Evolutionary conservation across 2,329 filamentous ascomycete genomes (phyloP).

Genomic region (Apiospora aurea): DNA sequence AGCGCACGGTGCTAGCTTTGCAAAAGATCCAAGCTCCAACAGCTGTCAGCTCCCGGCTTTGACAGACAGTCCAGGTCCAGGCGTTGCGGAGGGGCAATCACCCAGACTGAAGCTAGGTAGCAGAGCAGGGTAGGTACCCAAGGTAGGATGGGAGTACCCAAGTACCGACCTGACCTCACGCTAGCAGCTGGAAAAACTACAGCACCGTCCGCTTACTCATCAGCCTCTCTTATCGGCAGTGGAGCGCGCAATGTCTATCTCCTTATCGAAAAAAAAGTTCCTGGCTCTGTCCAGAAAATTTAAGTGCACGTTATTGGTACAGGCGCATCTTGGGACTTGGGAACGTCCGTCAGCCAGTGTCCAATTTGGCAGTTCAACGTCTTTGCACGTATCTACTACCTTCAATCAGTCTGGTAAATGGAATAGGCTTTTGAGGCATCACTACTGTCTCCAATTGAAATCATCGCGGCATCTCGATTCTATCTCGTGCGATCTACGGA

Average conservation of each 20-base stretch:
- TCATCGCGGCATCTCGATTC: neutral
- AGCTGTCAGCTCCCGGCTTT: conserved; percentile 1
- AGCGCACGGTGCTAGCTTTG: neutral
- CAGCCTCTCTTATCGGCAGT: neutral
- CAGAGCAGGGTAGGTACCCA: no score
- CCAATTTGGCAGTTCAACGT: neutral
- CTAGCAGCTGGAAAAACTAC: neutral
- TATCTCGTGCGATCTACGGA: neutral
- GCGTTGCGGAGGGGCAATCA: no score
- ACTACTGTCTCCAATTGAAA: neutral
- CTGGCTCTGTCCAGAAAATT: conserved; percentile 12
- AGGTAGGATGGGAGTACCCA: neutral
- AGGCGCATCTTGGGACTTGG: conserved; percentile 20
- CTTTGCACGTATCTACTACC: neutral
- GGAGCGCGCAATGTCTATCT: neutral
- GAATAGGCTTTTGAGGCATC: neutral
- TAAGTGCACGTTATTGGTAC: conserved; percentile 20
- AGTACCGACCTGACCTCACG: neutral
- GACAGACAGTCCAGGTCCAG: neutral
- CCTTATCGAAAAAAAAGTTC: conserved; percentile 20
- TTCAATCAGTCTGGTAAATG: neutral
- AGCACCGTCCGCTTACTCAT: neutral
- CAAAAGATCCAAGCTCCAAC: neutral
- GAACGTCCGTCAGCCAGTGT: conserved; percentile 14
- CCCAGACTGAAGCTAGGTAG: no score